Conservation (phyloP, 495 filamentous ascomycete species). For the Aspergillus bridgeri region DNA sequence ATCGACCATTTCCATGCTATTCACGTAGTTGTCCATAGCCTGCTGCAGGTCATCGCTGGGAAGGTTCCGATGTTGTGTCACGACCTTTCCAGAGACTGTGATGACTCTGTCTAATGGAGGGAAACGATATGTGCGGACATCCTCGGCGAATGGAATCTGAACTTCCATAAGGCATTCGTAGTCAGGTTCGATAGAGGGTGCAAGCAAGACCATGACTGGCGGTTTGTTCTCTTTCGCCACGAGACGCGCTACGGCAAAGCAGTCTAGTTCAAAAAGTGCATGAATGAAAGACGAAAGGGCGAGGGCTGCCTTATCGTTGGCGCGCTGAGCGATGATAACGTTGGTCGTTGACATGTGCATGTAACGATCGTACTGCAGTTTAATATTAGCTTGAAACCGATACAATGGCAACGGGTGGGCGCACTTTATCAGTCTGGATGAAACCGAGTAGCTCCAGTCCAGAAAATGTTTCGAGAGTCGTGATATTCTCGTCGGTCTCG, state of each 20-base stretch:
- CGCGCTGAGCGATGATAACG: slow-evolving; percentile 67
- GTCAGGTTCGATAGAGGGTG: slow-evolving; percentile 74
- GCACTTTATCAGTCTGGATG: slow-evolving; percentile 67
- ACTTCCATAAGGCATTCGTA: slow-evolving; percentile 88
- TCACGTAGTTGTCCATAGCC: slow-evolving; percentile 88
- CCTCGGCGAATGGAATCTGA: slow-evolving; percentile 92
- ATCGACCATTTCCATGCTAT: slow-evolving; percentile 81
- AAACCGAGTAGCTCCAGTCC: slow-evolving; percentile 84
- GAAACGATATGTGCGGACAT: slow-evolving; percentile 83
- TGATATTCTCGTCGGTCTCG: slow-evolving; percentile 76
- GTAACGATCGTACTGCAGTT: slow-evolving; percentile 72
- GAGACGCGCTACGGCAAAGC: slow-evolving; percentile 82
- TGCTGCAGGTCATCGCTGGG: slow-evolving; percentile 68
- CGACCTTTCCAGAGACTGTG: slow-evolving; percentile 80
- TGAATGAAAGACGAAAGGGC: slow-evolving; percentile 88
- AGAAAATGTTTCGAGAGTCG: slow-evolving; percentile 71
- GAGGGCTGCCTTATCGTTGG: slow-evolving; percentile 71
- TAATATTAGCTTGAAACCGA: slow-evolving; percentile 11
- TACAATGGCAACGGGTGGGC: slow-evolving; percentile 1
- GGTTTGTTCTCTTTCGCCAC: slow-evolving; percentile 76
- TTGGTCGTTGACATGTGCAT: slow-evolving; percentile 76
- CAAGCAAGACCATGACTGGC: slow-evolving; percentile 76
- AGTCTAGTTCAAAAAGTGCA: slow-evolving; percentile 79
- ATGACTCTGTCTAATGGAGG: slow-evolving; percentile 85
- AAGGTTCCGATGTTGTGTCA: slow-evolving; percentile 82